Base-by-base conservation (phyloP, 305 asterid species). In the Fraxinus latifolia region DNA sequence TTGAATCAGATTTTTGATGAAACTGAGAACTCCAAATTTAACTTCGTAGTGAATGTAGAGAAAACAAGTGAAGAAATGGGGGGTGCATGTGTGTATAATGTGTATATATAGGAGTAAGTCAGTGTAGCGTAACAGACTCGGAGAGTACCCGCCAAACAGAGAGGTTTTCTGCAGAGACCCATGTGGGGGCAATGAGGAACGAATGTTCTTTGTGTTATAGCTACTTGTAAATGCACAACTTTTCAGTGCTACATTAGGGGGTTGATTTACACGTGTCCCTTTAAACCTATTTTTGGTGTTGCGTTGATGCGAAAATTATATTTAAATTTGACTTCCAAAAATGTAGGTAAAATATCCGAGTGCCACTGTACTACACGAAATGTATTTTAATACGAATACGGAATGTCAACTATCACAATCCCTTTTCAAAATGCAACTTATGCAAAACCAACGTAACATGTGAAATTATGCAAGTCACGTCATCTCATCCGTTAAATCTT, bases 41-140 rank as follows among this genome's bases (percentile, higher is more conserved):
- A 72, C 44, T 53, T 36, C 27, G 70, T 7, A 19, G 42, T 21
- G 77, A 33, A 73, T 9, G 53, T 23, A 50, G 58, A 58, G 42
- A 37, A 65, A 50, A 50, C 9, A 1, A 53, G 84, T 29, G 86
- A 31, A 44, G 79, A 72, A 82, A 76, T 81, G 50, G 74, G 21
- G 62, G 36, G 79, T 36, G 80, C 58, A 14, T 47, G 5, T 47
- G 60, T 42, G 36, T 76, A 77, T 79, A 37, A 17, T 83, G 34
- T 3, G 2, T 50, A 58, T 74, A 21, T 72, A 77, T 25, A 80
- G 44, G 36, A 8, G 58, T 21, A 79, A 73, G 84, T 11, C 34
- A 74, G 75, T 86, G 83, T 79, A 77, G 83, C 33, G 85, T 76
- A 88, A 88, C 90, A 36, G 72, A 86, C 88, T 71, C 60, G 78